Evolutionary conservation across 345 rosid genomes (phyloP).

Genomic region (Punica granatum): DNA sequence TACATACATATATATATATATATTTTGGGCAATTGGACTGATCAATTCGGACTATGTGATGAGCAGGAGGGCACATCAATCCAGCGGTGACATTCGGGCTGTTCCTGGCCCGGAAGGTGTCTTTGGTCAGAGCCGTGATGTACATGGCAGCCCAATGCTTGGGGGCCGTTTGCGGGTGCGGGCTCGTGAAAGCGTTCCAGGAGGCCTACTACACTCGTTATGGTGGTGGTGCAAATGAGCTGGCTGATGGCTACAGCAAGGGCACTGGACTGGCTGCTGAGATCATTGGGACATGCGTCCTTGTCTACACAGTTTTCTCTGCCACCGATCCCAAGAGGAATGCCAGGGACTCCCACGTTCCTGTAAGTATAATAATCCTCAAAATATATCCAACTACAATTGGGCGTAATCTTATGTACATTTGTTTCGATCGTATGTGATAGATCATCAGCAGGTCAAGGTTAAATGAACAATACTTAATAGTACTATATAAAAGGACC

Average conservation of each 20-base stretch:
- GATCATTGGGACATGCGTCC: conserved; percentile 42
- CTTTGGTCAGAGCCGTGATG: conserved; percentile 28
- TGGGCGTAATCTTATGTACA: too few species aligned
- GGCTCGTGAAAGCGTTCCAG: conserved; percentile 39
- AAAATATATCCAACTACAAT: too few species aligned
- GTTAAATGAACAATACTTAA: too few species aligned
- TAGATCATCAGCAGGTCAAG: too few species aligned
- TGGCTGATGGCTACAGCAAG: conserved; percentile 24
- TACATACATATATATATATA: too few species aligned
- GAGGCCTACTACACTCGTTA: conserved; percentile 21
- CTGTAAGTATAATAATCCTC: conserved; percentile 22
- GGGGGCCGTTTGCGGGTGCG: conserved; percentile 43
- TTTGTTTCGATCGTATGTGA: too few species aligned
- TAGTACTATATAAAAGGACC: too few species aligned
- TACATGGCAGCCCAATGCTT: conserved; percentile 43
- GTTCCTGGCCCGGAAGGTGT: conserved; percentile 39
- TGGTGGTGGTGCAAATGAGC: conserved; percentile 37
- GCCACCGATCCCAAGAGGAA: conserved; percentile 43
- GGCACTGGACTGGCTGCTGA: conserved; percentile 41
- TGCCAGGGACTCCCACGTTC: conserved; percentile 43
- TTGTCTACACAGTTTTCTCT: conserved; percentile 41
- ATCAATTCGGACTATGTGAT: neutral
- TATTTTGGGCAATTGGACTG: neutral
- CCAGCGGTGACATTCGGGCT: conserved; percentile 40
- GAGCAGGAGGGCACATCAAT: conserved; percentile 36